Conservation (phyloP, 2,329 filamentous ascomycete genomes). For the Byssochlamys sp. region DNA sequence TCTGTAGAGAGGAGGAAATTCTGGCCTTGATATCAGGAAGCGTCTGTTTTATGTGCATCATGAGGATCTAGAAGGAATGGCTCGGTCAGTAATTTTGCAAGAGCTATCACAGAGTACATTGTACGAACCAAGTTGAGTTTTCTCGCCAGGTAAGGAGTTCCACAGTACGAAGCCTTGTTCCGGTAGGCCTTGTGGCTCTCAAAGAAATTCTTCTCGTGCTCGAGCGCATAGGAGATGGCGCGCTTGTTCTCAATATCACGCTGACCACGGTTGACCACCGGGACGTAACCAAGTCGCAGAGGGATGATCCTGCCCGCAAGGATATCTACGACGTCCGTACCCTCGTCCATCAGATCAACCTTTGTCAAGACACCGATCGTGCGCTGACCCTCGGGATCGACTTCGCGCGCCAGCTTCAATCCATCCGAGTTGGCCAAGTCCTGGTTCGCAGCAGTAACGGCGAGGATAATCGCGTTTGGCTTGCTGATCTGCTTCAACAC, state of each 20-base stretch:
- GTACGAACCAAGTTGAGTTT: slow-evolving; percentile 72
- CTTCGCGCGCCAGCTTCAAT: slow-evolving; percentile 87
- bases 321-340: slow-evolving; percentile 97
- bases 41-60: slow-evolving; percentile 99
- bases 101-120: background rate
- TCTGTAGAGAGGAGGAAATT: slow-evolving; percentile 85
- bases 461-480: slow-evolving; percentile 93
- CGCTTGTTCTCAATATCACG: slow-evolving; percentile 98
- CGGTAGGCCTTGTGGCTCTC: slow-evolving; percentile 97
- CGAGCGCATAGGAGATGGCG: slow-evolving; percentile 78
- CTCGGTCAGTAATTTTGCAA: background rate
- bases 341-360: slow-evolving; percentile 97
- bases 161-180: slow-evolving; percentile 97
- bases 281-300: slow-evolving; percentile 85
- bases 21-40: slow-evolving; percentile 96
- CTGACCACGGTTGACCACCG: slow-evolving; percentile 94
- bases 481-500: slow-evolving; percentile 98
- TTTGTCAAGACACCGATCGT: slow-evolving; percentile 98
- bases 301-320: slow-evolving; percentile 95
- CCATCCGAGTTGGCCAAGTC: slow-evolving; percentile 98
- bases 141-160: slow-evolving; percentile 88
- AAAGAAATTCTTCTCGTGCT: slow-evolving; percentile 93
- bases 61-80: slow-evolving; percentile 57
- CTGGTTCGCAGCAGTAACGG: slow-evolving; percentile 91
- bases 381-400: slow-evolving; percentile 91